Conservation (phyloP, 2,329 filamentous ascomycete genomes). For the Penicillium sp. region DNA sequence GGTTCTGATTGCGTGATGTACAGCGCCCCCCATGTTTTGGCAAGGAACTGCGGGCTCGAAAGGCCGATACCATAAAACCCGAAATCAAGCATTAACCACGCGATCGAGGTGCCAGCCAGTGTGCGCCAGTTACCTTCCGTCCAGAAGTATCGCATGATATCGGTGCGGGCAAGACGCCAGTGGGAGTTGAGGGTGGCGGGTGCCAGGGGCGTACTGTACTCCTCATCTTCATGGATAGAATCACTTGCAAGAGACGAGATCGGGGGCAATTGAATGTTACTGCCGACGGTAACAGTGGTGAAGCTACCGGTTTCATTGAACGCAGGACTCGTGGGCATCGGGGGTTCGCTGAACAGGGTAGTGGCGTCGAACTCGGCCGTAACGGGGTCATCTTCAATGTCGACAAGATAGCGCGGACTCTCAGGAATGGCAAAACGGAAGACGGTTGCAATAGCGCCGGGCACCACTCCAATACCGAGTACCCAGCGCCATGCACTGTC, state of each 20-base stretch:
- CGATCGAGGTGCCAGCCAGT: conserved; percentile 47
- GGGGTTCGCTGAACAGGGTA: conserved; percentile 52
- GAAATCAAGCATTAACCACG: conserved; percentile 58
- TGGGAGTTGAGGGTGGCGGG: conserved; percentile 42
- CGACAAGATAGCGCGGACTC: conserved; percentile 63
- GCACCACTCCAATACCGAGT: conserved; percentile 63
- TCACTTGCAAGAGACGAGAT: conserved; percentile 27
- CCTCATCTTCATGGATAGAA: conserved; percentile 24
- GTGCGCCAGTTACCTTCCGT: conserved; percentile 44
- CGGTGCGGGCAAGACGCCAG: conserved; percentile 39
- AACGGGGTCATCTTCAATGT: conserved; percentile 62
- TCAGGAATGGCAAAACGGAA: conserved; percentile 68
- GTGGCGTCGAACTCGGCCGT: conserved; percentile 61
- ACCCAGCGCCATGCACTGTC: conserved; percentile 68
- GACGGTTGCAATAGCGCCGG: conserved; percentile 62
- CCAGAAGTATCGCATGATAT: conserved; percentile 45
- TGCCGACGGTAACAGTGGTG: conserved; percentile 7
- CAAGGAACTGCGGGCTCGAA: conserved; percentile 42
- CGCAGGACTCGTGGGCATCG: conserved; percentile 5
- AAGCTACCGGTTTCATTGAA: conserved; percentile 25
- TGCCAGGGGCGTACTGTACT: conserved; percentile 24
- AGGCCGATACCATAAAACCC: conserved; percentile 58
- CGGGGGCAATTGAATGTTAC: conserved; percentile 24
- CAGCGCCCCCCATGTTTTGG: conserved; percentile 41
- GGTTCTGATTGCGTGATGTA: conserved; percentile 29